Evolutionary conservation across 2,329 filamentous ascomycete genomes (phyloP).

Genomic region (Trichoderma sp.): DNA sequence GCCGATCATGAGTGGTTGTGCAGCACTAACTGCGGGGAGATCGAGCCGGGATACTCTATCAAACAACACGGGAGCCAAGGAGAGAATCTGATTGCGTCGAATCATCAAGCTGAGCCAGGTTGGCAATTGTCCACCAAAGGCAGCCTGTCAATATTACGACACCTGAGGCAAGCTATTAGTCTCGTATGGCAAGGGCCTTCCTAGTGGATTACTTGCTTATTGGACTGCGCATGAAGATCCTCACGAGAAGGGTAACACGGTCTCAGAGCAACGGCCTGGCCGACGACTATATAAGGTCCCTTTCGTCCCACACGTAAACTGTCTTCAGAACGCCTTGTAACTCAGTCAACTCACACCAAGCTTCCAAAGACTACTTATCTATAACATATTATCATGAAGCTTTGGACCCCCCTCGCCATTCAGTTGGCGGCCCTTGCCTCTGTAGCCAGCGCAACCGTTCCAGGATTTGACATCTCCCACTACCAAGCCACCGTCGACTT

Average conservation of each 20-base stretch:
- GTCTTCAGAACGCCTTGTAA: too few relatives aligned
- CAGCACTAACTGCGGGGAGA: not conserved
- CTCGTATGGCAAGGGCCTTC: not conserved
- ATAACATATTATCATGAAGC: not conserved
- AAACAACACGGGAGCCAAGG: not conserved
- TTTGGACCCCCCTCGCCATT: not conserved
- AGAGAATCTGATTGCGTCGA: not conserved
- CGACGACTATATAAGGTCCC: not conserved
- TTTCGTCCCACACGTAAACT: not conserved
- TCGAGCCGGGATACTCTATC: not conserved
- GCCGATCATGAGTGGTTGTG: constrained; percentile 5
- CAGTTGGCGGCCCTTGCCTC: constrained; percentile 24
- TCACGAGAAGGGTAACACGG: not conserved
- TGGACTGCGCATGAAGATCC: not conserved
- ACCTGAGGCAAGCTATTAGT: not conserved
- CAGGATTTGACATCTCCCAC: constrained; percentile 48
- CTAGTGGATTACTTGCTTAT: too few relatives aligned
- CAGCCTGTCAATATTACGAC: not conserved
- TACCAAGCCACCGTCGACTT: constrained; percentile 47
- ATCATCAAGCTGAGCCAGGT: not conserved
- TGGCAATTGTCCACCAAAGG: too few relatives aligned
- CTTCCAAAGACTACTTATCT: accelerated
- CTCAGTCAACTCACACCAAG: too few relatives aligned
- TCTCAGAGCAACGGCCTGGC: too few relatives aligned
- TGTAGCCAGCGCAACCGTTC: constrained; percentile 35